Conservation (phyloP, 805 yeast genomes). For the baker's yeast (Saccharomyces cerevisiae) region DNA sequence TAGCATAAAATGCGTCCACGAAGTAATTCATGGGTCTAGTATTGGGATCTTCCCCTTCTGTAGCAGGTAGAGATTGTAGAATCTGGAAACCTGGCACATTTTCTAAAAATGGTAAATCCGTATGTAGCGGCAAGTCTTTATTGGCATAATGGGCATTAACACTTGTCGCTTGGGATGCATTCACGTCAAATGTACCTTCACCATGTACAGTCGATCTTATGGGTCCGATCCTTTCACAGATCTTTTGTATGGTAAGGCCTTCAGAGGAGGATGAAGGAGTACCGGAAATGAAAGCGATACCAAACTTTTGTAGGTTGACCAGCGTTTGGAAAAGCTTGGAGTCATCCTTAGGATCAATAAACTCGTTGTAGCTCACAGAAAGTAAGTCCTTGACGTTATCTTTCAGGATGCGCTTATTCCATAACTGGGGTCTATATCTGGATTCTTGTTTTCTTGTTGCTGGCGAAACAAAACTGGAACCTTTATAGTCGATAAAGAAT, state of each 20-base stretch:
- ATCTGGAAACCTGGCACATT: conserved; percentile 76
- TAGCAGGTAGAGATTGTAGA: conserved; percentile 50
- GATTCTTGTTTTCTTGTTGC: conserved; percentile 24
- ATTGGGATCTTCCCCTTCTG: conserved; percentile 29
- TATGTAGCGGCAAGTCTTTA: conserved; percentile 59
- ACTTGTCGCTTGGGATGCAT: conserved; percentile 39
- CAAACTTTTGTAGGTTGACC: conserved; percentile 43
- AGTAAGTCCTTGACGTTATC: conserved; percentile 22
- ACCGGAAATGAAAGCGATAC: conserved; percentile 46
- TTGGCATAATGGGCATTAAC: conserved; percentile 65
- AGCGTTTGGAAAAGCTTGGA: conserved; percentile 34
- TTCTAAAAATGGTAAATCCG: conserved; percentile 70
- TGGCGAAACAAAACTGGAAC: conserved; percentile 27
- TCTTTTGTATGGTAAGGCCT: conserved; percentile 33
- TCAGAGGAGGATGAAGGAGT: conserved; percentile 37
- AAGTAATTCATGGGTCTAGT: conserved; percentile 62
- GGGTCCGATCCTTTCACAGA: conserved; percentile 55
- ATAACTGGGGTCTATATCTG: conserved; percentile 31
- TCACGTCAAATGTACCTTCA: conserved; percentile 53
- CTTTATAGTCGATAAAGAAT: conserved; percentile 41
- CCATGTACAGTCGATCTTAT: conserved; percentile 68
- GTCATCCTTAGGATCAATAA: conserved; percentile 27
- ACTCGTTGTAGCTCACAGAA: conserved; percentile 34
- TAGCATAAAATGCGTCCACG: conserved; percentile 64
- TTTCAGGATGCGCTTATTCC: conserved; percentile 32